phyloP scores from a whole-genome alignment of 208 protist species.

The Crithidia bombi region DNA sequence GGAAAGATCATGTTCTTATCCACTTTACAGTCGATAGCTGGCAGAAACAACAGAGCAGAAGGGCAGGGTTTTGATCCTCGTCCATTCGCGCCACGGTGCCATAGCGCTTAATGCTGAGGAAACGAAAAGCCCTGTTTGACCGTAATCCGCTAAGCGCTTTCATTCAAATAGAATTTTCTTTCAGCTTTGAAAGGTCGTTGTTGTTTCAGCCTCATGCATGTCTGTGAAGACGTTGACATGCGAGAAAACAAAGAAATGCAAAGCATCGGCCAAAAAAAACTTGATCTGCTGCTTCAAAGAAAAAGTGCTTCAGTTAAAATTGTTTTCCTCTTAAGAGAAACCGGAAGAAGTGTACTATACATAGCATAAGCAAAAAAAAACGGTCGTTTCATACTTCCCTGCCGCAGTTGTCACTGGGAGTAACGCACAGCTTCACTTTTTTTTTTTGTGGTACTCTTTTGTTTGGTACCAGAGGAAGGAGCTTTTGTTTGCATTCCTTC shows the following conservation, averaged over 20 bases:
- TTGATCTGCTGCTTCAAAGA: not conserved
- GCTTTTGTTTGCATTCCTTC: not conserved
- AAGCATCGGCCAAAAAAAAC: not conserved
- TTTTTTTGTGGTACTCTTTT: not conserved
- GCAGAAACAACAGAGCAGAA: too few relatives aligned
- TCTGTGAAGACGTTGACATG: too few relatives aligned
- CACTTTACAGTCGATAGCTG: too few relatives aligned
- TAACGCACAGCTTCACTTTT: too few relatives aligned
- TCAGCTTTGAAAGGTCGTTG: not conserved
- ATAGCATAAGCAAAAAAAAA: not conserved
- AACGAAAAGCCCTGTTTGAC: too few relatives aligned
- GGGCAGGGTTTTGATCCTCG: too few relatives aligned
- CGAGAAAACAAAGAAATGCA: constrained; percentile 1
- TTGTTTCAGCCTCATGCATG: not conserved
- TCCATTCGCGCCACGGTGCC: too few relatives aligned
- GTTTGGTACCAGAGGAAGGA: not conserved
- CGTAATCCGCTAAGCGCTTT: too few relatives aligned
- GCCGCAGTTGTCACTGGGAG: too few relatives aligned
- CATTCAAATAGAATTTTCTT: too few relatives aligned
- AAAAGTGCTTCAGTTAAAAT: not conserved
- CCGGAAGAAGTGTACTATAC: not conserved
- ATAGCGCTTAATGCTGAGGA: too few relatives aligned
- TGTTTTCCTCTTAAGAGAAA: not conserved
- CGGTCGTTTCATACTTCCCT: not conserved
- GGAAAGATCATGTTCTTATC: too few relatives aligned